Conservation (phyloP, 1,284 basidiomycete species). For the Violaceomyces palustris region DNA sequence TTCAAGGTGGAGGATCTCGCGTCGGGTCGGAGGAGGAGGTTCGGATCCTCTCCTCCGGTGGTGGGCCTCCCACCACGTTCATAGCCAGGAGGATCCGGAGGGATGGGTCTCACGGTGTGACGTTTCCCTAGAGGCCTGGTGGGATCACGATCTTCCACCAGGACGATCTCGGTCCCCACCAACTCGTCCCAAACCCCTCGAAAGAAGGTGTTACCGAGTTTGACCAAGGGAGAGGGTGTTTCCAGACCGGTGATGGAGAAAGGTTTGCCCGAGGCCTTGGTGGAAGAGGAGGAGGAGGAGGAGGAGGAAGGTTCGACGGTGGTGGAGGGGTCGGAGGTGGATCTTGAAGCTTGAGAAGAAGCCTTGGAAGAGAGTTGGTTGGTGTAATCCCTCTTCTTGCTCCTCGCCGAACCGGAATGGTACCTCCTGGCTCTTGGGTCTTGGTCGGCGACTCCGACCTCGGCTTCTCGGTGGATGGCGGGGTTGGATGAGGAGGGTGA, state of each 20-base stretch:
- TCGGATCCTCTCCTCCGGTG: not conserved
- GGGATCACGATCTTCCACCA: constrained; percentile 11
- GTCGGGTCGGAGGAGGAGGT: too few relatives aligned
- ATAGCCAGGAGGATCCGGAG: too few relatives aligned
- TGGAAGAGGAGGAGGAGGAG: not conserved
- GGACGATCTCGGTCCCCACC: constrained; percentile 19
- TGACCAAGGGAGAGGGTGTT: constrained; percentile 11
- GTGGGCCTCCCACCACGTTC: too few relatives aligned
- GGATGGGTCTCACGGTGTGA: constrained; percentile 9
- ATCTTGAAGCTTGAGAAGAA: too few relatives aligned
- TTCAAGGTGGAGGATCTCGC: constrained; percentile 1
- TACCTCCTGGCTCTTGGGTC: too few relatives aligned
- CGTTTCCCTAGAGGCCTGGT: constrained; percentile 4
- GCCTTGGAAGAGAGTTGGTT: too few relatives aligned
- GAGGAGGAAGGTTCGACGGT: not conserved
- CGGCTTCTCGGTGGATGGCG: too few relatives aligned
- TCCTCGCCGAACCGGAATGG: too few relatives aligned
- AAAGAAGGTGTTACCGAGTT: constrained; percentile 17
- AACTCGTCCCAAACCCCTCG: constrained; percentile 7
- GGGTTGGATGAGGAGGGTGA: too few relatives aligned
- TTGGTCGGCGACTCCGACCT: too few relatives aligned
- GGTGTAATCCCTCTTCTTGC: too few relatives aligned
- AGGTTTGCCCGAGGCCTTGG: constrained; percentile 8
- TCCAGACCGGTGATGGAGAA: constrained; percentile 20
- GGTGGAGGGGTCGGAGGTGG: too few relatives aligned